Evolutionary conservation across 2,329 filamentous ascomycete species (phyloP).

Genomic region (Tolypocladium endophyticum): DNA sequence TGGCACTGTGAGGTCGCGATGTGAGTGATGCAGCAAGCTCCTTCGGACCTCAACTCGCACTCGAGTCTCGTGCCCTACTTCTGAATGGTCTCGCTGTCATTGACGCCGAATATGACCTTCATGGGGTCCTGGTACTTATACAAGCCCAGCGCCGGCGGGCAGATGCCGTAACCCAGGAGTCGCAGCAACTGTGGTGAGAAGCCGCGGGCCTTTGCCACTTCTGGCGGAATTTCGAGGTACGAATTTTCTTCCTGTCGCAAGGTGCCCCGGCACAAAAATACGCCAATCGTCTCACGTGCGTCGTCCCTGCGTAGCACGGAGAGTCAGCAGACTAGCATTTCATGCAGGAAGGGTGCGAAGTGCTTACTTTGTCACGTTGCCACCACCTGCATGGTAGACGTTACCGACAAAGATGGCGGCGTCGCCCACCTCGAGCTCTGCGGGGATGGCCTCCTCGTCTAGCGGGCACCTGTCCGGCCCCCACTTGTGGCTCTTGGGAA

Average conservation of each 20-base stretch:
- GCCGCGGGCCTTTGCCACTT: slow-evolving; percentile 15
- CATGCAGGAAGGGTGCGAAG: not conserved
- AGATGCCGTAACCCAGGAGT: slow-evolving; percentile 21
- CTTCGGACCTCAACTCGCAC: not conserved
- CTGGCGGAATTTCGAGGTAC: slow-evolving; percentile 17
- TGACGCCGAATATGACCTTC: slow-evolving; percentile 22
- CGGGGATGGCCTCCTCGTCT: slow-evolving; percentile 25
- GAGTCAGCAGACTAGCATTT: not conserved
- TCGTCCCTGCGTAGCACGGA: slow-evolving; percentile 9
- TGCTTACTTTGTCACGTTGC: slow-evolving; percentile 19
- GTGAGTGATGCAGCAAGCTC: not conserved
- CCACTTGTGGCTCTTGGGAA: slow-evolving; percentile 30
- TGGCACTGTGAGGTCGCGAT: slow-evolving; percentile 9
- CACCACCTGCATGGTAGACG: slow-evolving; percentile 28
- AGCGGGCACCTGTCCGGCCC: slow-evolving; percentile 22
- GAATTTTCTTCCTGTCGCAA: slow-evolving; percentile 24
- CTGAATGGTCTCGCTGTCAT: slow-evolving; percentile 21
- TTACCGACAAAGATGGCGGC: slow-evolving; percentile 27
- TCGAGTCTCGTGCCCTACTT: not conserved
- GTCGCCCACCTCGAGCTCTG: slow-evolving; percentile 28
- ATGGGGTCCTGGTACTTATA: slow-evolving; percentile 26
- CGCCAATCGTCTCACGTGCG: slow-evolving; percentile 18
- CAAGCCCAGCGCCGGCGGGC: slow-evolving; percentile 21
- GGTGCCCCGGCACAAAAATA: slow-evolving; percentile 22
- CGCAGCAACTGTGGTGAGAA: slow-evolving; percentile 20